Evolutionary conservation across 2,329 filamentous ascomycete genomes (phyloP).

Genomic region (Fusarium fracticaudum): DNA sequence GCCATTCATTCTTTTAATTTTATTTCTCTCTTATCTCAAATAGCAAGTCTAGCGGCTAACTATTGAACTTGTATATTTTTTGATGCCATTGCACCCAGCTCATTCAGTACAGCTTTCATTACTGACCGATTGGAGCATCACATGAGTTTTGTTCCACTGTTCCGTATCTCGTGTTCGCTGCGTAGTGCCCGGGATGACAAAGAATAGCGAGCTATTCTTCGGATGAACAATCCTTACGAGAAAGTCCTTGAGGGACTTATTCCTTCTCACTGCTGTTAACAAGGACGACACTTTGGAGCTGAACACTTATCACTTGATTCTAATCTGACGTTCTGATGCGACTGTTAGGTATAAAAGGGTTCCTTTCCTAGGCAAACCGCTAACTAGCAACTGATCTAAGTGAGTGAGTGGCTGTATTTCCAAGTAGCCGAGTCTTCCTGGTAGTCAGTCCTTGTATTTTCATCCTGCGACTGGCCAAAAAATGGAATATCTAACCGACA

Average conservation of each 20-base stretch:
- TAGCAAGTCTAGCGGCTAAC: not conserved
- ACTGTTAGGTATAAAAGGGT: not conserved
- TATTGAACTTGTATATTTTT: fast-evolving
- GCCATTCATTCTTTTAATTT: not conserved
- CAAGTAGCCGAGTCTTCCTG: fast-evolving
- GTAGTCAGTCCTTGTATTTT: not conserved
- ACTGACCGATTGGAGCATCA: not conserved
- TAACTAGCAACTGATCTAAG: fast-evolving
- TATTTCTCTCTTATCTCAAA: not conserved
- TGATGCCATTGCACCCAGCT: fast-evolving
- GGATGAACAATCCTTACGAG: not conserved
- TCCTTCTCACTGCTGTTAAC: not conserved
- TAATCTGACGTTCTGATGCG: no score
- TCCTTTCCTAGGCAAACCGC: fast-evolving
- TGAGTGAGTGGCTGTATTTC: not conserved
- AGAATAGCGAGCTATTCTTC: not conserved
- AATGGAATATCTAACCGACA: not conserved
- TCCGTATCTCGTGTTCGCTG: not conserved
- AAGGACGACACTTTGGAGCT: not conserved
- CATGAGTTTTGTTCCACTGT: not conserved
- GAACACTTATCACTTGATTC: not conserved
- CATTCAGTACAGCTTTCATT: not conserved
- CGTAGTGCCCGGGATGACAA: not conserved
- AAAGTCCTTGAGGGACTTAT: not conserved
- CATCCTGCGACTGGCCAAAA: not conserved